Base-by-base conservation (phyloP, 306 rosid genomes). In the Vigna hirtella region DNA sequence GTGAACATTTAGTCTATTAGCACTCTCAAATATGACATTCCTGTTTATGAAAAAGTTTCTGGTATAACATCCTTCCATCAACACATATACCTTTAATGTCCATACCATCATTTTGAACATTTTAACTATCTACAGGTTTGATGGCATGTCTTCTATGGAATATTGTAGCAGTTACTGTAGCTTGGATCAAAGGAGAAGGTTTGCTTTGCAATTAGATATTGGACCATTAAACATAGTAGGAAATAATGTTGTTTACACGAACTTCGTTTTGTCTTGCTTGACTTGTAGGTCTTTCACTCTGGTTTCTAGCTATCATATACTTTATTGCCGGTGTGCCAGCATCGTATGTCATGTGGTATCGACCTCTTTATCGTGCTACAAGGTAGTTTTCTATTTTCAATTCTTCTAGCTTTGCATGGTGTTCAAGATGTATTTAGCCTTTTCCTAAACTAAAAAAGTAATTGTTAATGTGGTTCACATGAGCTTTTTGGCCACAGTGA, bases 321-420 rank as follows among this genome's bases (percentile, higher is more conserved):
- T 73, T 90, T 70, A 79, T 96, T 64, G 64, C 87, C 3, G 90
- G 91, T 48, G 88, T 83, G 77, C 99, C 99, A 56, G 91, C 84
- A 76, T 86, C 90, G 17, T 96, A 83, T 72, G 84, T 81, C 26
- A 38, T 80, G 79, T 96, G 99, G 99, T 96, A 96, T 83, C 98
- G 97, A 50, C 98, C 99, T 76, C 98, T 96, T 86, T 96, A 96
- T 85, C 97, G 96, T 45, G 98, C 99, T 32, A 85, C 81, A 66
- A 96, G 98, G 99, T 96, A 88, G 40, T 65, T 32, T 72, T 73
- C 81, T 40, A 56, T 81, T 32, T 64, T 63, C 72, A 80, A 17
- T 11, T 57, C 64, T 59, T 53, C 16, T 59, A 28, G 20, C 70
- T 65, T 64, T 22, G 34, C 52, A 74, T 50, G 77, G 51, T 59